A percentile compares a stretch with the other conserved stretches of the same genome.
phyloP scores from a whole-genome alignment of 2,329 filamentous ascomycete genomes.

The Emergomyces pasteurianus region DNA sequence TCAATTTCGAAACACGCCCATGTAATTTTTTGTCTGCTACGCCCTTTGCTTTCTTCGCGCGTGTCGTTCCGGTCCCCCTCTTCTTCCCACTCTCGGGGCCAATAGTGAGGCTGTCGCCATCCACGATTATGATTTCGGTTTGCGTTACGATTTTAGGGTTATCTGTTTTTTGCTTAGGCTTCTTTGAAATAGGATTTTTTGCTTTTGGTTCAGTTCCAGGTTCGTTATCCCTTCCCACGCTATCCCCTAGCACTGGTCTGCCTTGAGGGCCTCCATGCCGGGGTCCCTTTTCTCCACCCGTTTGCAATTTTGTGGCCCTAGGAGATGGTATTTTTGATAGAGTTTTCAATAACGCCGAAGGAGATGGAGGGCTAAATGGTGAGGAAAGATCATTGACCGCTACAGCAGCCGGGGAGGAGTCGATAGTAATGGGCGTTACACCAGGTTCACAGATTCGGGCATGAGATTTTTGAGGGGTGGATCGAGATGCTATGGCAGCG shows the following conservation, averaged over 20 bases:
- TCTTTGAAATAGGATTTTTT: constrained; percentile 4
- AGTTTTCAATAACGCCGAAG: constrained; percentile 11
- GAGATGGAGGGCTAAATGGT: constrained; percentile 15
- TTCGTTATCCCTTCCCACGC: background rate
- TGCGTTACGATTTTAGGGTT: background rate
- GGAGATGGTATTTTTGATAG: background rate
- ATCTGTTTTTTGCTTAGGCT: background rate
- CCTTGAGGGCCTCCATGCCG: background rate
- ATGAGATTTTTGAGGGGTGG: constrained; percentile 27
- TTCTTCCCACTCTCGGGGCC: constrained; percentile 12
- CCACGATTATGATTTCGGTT: background rate
- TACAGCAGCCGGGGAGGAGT: background rate
- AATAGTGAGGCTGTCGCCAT: constrained; percentile 3
- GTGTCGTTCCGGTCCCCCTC: constrained; percentile 16
- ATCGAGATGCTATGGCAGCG: constrained; percentile 11
- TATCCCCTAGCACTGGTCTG: background rate
- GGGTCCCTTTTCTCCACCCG: background rate
- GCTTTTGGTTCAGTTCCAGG: background rate
- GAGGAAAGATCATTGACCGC: constrained; percentile 10
- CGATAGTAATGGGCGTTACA: constrained; percentile 19
- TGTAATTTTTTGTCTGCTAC: constrained; percentile 23
- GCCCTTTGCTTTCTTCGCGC: constrained; percentile 16
- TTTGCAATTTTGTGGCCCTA: background rate
- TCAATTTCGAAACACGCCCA: constrained; percentile 24
- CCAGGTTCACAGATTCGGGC: constrained; percentile 19